Percentiles rank a stretch among this genome's conserved stretches.
These are phyloP conservation scores for Citrus cavaleriei DNA, from an alignment of 345 rosid species.

Conservation along the genomic window DNA sequence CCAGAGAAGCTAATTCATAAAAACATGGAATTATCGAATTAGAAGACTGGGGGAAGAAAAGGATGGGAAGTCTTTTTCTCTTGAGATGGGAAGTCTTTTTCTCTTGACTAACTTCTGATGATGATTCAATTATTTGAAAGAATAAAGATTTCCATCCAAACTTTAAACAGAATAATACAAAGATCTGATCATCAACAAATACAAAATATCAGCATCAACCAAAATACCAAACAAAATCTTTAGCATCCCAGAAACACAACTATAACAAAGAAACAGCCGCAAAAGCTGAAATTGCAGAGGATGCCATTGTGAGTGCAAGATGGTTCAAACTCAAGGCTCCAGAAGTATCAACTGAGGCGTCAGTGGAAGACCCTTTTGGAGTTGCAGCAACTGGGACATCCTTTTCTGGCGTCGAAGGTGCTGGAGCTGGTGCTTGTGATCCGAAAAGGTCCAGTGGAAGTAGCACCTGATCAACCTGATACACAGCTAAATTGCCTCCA, in stretches of 20 bases:
- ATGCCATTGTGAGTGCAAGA: not conserved
- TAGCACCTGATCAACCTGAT: constrained; percentile 76
- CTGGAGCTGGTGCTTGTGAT: constrained; percentile 56
- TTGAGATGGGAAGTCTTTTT: not conserved
- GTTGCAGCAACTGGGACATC: constrained; percentile 39
- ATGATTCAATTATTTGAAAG: not conserved
- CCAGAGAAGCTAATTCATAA: not conserved
- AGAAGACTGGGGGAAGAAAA: not conserved
- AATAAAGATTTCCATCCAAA: constrained; percentile 21
- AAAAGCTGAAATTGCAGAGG: constrained; percentile 18
- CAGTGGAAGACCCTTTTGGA: constrained; percentile 43
- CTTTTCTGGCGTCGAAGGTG: constrained; percentile 48
- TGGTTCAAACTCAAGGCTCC: constrained; percentile 23
- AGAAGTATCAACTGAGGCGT: constrained; percentile 39
- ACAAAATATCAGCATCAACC: constrained; percentile 5
- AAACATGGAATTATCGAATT: not conserved
- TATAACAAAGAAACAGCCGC: constrained; percentile 37
- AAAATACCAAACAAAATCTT: constrained; percentile 8
- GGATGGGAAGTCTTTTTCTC: not conserved
- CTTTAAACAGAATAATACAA: constrained; percentile 8
- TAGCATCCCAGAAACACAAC: constrained; percentile 12
- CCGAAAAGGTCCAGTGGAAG: constrained; percentile 67
- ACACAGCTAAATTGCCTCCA: constrained; percentile 59
- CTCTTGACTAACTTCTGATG: not conserved
- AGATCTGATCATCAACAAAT: constrained; percentile 9